A percentile compares a stretch with the other conserved stretches of the same genome.
Evolutionary conservation across 2,329 filamentous ascomycete species (phyloP).

Genomic region (Elsinoe perseae): DNA sequence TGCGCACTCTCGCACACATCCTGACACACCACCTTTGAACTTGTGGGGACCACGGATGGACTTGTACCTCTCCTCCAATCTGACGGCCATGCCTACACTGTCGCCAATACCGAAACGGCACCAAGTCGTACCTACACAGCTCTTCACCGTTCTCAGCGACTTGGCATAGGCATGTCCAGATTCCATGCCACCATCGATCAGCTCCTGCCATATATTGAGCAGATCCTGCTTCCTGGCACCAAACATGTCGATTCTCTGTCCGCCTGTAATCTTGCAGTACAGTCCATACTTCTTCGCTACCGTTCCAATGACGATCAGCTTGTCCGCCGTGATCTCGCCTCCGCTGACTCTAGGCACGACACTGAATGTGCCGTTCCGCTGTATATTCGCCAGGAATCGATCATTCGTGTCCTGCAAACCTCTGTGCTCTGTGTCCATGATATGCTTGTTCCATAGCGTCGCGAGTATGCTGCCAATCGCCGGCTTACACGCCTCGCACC

Average conservation of each 20-base stretch:
- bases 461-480: constrained; percentile 72
- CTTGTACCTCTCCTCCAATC: constrained; percentile 85
- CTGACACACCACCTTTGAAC: constrained; percentile 82
- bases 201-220: constrained; percentile 68
- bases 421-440: constrained; percentile 62
- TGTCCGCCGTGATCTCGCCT: constrained; percentile 82
- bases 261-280: constrained; percentile 89
- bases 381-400: constrained; percentile 78
- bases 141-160: constrained; percentile 80
- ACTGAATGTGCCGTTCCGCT: constrained; percentile 83
- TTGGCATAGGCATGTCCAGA: constrained; percentile 88
- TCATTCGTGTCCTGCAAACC: constrained; percentile 89
- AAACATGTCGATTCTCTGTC: constrained; percentile 88
- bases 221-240: constrained; percentile 83
- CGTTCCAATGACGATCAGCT: constrained; percentile 72
- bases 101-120: constrained; percentile 84
- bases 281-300: constrained; percentile 77
- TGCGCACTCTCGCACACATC: constrained; percentile 86
- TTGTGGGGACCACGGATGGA: constrained; percentile 84
- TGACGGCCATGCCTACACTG: constrained; percentile 82
- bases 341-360: constrained; percentile 76
- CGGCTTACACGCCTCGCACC: constrained; percentile 83
- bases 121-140: constrained; percentile 86
- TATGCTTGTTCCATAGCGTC: constrained; percentile 73
- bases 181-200: constrained; percentile 81